Base-by-base conservation (phyloP, 2,329 filamentous ascomycete genomes). In the Leptographium lundbergii region DNA sequence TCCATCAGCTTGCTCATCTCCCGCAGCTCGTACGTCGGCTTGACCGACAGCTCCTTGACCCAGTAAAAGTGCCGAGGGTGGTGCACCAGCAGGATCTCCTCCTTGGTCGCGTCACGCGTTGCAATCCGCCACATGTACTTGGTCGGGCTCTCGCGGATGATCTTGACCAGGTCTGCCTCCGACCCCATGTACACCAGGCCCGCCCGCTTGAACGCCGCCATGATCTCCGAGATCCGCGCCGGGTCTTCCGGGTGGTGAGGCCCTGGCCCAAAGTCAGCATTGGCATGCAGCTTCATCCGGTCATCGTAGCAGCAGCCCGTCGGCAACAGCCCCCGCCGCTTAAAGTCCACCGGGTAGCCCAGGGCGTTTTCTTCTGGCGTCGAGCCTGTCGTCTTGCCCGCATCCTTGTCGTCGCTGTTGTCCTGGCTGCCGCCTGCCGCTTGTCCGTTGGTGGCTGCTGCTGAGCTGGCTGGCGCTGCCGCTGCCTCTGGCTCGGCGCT, bases 211-310 rank as follows among this genome's bases (percentile, higher is more conserved):
- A 99, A 87, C 47, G 89, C 89, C 65, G 89, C 87, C 78, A 94
- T 96, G 65, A 99, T 99, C 67, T 89, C 87, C 66, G 91, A 89
- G 61, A 99, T 96, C 17, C 94, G 85, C 32, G 90, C 80, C 1
- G 94, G 94, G 67, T 99, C 94, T 71, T 99, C 94, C 0, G 94
- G 94, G 67, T 99, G 94, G 57, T 95, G 86, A 25, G 92, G 87
- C 54, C 85, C 81, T 1, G 80, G 79, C 22, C 81, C 82, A 67
- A 84, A 86, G 69, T 89, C 85, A 19, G 89, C 85, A 69, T 96
- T 95, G 58, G 91, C 88, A 70, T 99, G 94, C 61, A 95, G 87
- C 61, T 94, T 90, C 94, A 99, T 99, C 36, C 92, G 84, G 60
- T 89, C 85, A 73, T 99, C 94, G 69, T 97, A 99, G 64, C 89